These are phyloP conservation scores for Miscanthus lutarioriparius DNA, from an alignment of 176 grass and related monocot species.

Conservation along the genomic window DNA sequence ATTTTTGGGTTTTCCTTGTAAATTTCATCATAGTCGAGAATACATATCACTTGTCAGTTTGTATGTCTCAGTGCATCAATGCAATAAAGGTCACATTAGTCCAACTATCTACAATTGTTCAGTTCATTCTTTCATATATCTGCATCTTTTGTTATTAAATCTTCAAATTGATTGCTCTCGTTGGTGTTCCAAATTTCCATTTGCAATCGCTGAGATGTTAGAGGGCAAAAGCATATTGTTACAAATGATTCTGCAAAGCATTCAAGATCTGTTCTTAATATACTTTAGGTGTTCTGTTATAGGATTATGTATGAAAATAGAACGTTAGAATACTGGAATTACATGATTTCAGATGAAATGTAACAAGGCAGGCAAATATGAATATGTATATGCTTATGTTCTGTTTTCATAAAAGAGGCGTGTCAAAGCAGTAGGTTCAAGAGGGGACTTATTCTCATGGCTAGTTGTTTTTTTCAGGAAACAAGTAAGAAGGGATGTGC, in stretches of 20 bases:
- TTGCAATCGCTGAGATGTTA: background rate
- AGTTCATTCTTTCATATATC: background rate
- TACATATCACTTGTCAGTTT: background rate
- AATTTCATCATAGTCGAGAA: background rate
- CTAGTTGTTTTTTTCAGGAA: background rate
- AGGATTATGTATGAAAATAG: background rate
- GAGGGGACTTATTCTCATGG: background rate
- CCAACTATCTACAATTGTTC: background rate
- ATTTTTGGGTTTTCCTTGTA: background rate
- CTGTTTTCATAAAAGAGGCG: background rate
- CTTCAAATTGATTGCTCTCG: background rate
- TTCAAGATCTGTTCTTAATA: background rate
- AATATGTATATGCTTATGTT: background rate
- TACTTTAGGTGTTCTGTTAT: background rate
- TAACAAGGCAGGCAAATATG: background rate
- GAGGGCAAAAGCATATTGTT: background rate
- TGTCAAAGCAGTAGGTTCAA: background rate
- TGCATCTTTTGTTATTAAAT: background rate
- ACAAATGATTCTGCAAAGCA: background rate
- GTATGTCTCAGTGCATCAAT: background rate
- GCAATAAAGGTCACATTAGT: background rate
- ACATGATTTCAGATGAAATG: conserved; percentile 13
- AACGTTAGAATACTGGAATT: background rate
- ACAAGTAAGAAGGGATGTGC: background rate
- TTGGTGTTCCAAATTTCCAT: background rate